Conservation (phyloP, 2,329 filamentous ascomycete species). For the Fusarium sp. region DNA sequence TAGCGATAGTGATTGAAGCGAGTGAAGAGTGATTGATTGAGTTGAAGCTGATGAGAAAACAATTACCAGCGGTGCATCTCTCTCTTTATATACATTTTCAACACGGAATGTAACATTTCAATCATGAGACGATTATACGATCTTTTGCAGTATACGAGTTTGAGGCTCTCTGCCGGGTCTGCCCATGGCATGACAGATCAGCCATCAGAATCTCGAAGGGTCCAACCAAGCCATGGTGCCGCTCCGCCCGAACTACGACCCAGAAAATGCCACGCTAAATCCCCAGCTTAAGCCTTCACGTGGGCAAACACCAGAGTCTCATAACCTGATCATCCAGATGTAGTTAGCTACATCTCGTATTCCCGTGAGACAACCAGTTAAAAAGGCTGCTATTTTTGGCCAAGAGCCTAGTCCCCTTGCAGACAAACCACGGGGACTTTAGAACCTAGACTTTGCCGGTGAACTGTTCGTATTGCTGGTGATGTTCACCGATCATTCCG, state of each 20-base stretch:
- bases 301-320: neutral
- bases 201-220: slow-evolving; percentile 8
- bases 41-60: slow-evolving; percentile 18
- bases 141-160: neutral
- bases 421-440: neutral
- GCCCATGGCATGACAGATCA: neutral
- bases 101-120: neutral
- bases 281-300: neutral
- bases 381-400: slow-evolving; percentile 5
- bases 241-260: neutral
- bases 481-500: slow-evolving; percentile 20
- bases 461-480: slow-evolving; percentile 2
- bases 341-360: slow-evolving; percentile 22
- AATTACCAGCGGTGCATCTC: neutral
- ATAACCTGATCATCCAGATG: neutral
- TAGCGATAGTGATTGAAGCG: neutral
- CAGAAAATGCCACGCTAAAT: neutral
- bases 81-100: neutral
- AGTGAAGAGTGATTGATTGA: slow-evolving; percentile 20
- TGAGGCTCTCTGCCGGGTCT: neutral
- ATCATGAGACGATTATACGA: neutral
- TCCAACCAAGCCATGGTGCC: slow-evolving; percentile 3
- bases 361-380: neutral
- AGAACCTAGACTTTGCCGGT: too few relatives aligned
- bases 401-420: neutral